phyloP scores from a whole-genome alignment of 2,329 filamentous ascomycete genomes.

The Aspergillus tanneri region DNA sequence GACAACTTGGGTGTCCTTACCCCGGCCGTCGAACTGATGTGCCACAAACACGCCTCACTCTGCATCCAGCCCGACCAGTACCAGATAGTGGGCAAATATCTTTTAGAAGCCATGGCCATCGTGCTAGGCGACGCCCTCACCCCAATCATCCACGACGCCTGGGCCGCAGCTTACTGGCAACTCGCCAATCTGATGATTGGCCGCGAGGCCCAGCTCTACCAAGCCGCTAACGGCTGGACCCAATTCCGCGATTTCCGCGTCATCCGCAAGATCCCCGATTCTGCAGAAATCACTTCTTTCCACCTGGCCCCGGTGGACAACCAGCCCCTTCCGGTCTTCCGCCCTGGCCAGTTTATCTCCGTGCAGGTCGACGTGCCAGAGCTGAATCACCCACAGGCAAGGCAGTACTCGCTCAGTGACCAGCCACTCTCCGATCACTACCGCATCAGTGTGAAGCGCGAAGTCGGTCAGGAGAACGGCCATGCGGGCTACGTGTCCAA shows the following conservation, averaged over 20 bases:
- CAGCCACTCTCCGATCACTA: constrained; percentile 61
- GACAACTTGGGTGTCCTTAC: constrained; percentile 62
- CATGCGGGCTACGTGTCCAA: constrained; percentile 68
- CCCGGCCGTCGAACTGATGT: constrained; percentile 65
- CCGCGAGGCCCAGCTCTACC: constrained; percentile 64
- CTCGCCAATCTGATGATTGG: constrained; percentile 71
- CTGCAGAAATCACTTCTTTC: constrained; percentile 68
- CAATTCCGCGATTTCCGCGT: constrained; percentile 68
- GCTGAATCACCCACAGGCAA: constrained; percentile 62
- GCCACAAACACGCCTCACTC: constrained; percentile 72
- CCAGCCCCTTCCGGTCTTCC: constrained; percentile 60
- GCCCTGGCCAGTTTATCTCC: constrained; percentile 72
- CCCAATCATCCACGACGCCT: constrained; percentile 63
- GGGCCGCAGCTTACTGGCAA: constrained; percentile 70
- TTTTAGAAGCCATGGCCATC: constrained; percentile 65
- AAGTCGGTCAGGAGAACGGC: constrained; percentile 53
- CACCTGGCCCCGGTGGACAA: constrained; percentile 65
- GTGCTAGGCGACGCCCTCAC: constrained; percentile 69
- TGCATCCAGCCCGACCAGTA: constrained; percentile 69
- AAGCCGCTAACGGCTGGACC: constrained; percentile 61
- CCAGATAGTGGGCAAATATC: constrained; percentile 66
- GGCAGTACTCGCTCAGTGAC: constrained; percentile 73
- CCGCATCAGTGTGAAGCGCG: constrained; percentile 70
- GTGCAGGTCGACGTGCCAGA: constrained; percentile 59
- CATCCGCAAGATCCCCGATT: constrained; percentile 63